phyloP scores from a whole-genome alignment of 1,284 basidiomycete genomes.

The Ganoderma sp. region DNA sequence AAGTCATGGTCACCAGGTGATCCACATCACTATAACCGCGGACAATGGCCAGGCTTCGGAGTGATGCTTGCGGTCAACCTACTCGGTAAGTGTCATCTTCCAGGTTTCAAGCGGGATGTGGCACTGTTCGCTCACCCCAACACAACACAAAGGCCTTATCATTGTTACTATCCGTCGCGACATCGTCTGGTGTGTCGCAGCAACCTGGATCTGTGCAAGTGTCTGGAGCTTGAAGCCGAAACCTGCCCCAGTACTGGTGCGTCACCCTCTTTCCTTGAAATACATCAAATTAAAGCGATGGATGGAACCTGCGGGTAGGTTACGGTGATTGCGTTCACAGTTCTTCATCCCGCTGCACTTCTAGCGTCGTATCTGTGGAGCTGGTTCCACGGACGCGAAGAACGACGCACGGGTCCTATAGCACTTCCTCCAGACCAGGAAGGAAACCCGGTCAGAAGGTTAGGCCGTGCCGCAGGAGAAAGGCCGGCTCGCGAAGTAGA shows the following conservation, averaged over 20 bases:
- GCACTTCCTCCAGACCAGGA: constrained; percentile 50
- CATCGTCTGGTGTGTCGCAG: constrained; percentile 73
- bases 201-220: constrained; percentile 71
- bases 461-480: constrained; percentile 14
- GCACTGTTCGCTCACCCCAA: not conserved
- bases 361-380: constrained; percentile 47
- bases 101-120: not conserved
- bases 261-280: constrained; percentile 34
- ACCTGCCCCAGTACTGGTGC: constrained; percentile 64
- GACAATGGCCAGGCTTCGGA: constrained; percentile 67
- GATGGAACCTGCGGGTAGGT: constrained; percentile 47
- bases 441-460: constrained; percentile 11
- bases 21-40: constrained; percentile 52
- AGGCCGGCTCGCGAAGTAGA: constrained; percentile 39
- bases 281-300: not conserved
- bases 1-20: constrained; percentile 50
- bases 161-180: constrained; percentile 63
- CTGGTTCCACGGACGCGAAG: constrained; percentile 39
- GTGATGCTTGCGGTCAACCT: constrained; percentile 66
- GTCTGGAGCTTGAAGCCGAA: constrained; percentile 68
- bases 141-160: constrained; percentile 48
- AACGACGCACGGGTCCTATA: constrained; percentile 44
- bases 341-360: constrained; percentile 62
- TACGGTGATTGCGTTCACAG: constrained; percentile 62
- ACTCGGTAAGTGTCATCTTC: constrained; percentile 38